Evolutionary conservation across 1,139 yeast species (phyloP), one percentile per base, ranked within the genome.

Genomic region (Candida sanyaensis): DNA sequence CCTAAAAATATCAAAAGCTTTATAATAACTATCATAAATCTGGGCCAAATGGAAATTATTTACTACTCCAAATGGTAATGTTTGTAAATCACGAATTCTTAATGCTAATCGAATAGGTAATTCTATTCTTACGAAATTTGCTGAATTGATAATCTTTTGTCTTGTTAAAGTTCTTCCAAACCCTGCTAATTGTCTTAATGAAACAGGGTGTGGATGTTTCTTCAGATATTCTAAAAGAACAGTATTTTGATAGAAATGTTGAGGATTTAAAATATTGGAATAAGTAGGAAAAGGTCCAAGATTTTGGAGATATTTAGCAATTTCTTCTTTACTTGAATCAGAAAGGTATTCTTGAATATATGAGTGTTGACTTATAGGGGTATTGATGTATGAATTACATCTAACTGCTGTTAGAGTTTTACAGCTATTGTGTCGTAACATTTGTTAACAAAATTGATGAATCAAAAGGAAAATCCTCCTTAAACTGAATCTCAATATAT

Each of bases 201-300:
- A 86, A 21, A 93, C 96, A 0, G 98, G 96, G 60, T 89, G 90
- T 0, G 96, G 93, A n/a, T 74, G 68, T 54, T 83, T 80, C 49
- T 77, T 72, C 57, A 71, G 65, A 79, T 90, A 91, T 43, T 80
- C 79, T 64, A 84, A 72, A 48, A 92, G 71, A 7, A 89, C 78
- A 26, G 86, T 83, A 62, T 91, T 91, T 59, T 92, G 97, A 63
- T 88, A 91, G 64, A 88, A 93, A 62, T 92, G 98, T 59, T 84
- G 90, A 9, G 80, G 79, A 49, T 78, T 81, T 39, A 80, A 56
- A 42, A 76, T 74, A 50, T 63, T 69, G 47, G 78, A 73, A 50
- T 73, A 72, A 5, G 72, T 61, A 4, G 80, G 80, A 52, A 67
- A 75, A 3, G 80, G 78, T 3, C 78, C 78, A 38, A 75, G 58